A percentile compares a stretch with the other conserved stretches of the same genome.
Evolutionary conservation across 371 early-diverging fungal genomes (phyloP).

Genomic region (Syncephalastrum sp.): DNA sequence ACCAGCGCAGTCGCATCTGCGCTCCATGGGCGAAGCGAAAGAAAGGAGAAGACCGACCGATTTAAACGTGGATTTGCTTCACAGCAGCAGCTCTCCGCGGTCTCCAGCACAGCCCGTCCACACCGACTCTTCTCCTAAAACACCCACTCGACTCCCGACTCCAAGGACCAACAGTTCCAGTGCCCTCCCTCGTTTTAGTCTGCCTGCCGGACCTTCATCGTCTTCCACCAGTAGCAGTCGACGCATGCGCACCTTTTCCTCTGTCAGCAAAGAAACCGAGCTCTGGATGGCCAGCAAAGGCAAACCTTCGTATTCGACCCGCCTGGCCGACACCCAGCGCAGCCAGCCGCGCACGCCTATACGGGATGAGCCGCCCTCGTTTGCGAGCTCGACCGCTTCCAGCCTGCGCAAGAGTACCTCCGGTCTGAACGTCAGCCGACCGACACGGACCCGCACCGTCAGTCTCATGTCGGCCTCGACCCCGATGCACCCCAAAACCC

Average conservation of each 20-base stretch:
- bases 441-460: constrained; percentile 13
- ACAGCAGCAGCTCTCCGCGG: too few relatives aligned
- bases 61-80: constrained; percentile 4
- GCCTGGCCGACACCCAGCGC: neutral
- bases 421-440: constrained; percentile 7
- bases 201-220: constrained; percentile 9
- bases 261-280: constrained; percentile 8
- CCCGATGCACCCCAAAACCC: neutral
- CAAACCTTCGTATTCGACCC: constrained; percentile 2
- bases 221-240: constrained; percentile 6
- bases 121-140: constrained; percentile 8
- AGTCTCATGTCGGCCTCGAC: constrained; percentile 6
- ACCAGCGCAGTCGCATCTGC: constrained; percentile 13
- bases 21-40: constrained; percentile 10
- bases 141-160: constrained; percentile 17
- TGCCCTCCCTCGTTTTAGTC: constrained; percentile 13
- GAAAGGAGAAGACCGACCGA: constrained; percentile 12
- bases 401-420: constrained; percentile 1
- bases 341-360: constrained; percentile 11
- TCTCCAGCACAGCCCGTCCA: neutral
- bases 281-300: constrained; percentile 10
- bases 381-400: neutral
- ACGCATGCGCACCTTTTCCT: constrained; percentile 16
- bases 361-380: neutral
- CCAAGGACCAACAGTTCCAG: constrained; percentile 11